phyloP scores from a whole-genome alignment of 2,329 filamentous ascomycete species.

The Zopfia rhizophila region DNA sequence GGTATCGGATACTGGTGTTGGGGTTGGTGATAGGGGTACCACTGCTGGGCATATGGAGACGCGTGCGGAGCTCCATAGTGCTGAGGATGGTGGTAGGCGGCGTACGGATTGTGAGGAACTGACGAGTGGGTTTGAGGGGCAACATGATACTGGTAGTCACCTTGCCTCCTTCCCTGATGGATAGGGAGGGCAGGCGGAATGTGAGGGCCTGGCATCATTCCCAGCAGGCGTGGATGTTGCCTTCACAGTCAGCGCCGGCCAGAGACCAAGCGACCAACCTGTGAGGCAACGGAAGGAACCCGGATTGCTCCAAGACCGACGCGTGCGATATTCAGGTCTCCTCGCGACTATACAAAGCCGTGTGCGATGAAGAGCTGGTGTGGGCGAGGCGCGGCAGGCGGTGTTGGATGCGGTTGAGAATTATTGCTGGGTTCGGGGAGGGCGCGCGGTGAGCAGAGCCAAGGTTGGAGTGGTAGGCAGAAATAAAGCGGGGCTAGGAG shows the following conservation, averaged over 20 bases:
- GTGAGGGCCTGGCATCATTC: constrained; percentile 77
- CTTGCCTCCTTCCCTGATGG: constrained; percentile 54
- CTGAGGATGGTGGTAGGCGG: constrained; percentile 45
- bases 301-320: constrained; percentile 4
- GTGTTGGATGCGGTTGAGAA: constrained; percentile 21
- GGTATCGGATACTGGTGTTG: constrained; percentile 53
- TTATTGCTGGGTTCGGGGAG: constrained; percentile 40
- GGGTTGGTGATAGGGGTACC: constrained; percentile 54
- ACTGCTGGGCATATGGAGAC: constrained; percentile 51
- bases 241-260: constrained; percentile 52
- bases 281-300: constrained; percentile 46
- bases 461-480: constrained; percentile 29
- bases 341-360: constrained; percentile 5
- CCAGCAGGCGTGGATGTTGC: constrained; percentile 63
- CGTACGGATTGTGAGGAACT: constrained; percentile 51
- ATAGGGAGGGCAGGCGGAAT: constrained; percentile 51
- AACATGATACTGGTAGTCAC: constrained; percentile 49
- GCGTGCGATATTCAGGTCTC: constrained; percentile 10
- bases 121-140: constrained; percentile 51
- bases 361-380: constrained; percentile 12
- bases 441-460: constrained; percentile 39
- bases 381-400: constrained; percentile 2
- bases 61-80: constrained; percentile 54
- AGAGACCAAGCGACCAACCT: constrained; percentile 50
- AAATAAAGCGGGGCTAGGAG: constrained; percentile 32